These are phyloP conservation scores for Protomyces macrosporus DNA, from an alignment of 1,139 yeast species.

Conservation along the genomic window DNA sequence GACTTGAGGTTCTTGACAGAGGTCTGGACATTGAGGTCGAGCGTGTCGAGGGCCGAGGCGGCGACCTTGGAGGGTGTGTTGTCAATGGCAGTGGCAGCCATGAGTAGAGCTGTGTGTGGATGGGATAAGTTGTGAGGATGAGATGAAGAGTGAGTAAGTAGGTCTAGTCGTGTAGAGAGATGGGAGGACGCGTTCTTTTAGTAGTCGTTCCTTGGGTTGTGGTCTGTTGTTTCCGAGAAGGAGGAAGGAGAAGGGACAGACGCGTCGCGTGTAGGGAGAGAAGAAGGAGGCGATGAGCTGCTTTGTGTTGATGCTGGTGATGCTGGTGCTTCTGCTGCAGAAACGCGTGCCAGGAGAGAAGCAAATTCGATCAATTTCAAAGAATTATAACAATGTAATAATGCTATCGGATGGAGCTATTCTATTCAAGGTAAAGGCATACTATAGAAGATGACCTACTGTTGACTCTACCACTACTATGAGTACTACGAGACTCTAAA, in stretches of 20 bases:
- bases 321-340: too few species aligned
- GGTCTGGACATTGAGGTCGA: slow-evolving; percentile 17
- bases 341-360: too few species aligned
- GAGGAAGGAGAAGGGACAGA: background rate
- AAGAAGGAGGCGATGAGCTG: too few species aligned
- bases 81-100: slow-evolving; percentile 16
- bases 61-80: slow-evolving; percentile 24
- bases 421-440: too few species aligned
- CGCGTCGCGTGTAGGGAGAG: too few species aligned
- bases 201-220: background rate
- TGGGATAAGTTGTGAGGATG: background rate
- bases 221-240: background rate
- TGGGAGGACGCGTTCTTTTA: background rate
- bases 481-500: too few species aligned
- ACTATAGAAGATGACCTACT: too few species aligned
- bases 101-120: background rate
- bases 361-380: too few species aligned
- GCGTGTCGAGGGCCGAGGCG: slow-evolving; percentile 13
- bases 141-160: background rate
- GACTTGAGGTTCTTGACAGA: slow-evolving; percentile 20
- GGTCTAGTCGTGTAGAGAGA: background rate
- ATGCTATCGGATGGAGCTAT: too few species aligned
- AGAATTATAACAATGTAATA: too few species aligned
- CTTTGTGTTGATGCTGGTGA: too few species aligned
- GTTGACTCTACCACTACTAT: too few species aligned